A percentile compares a stretch with the other conserved stretches of the same genome.
Evolutionary conservation across 805 yeast species (phyloP).

Genomic region (Candida xiaguanensis): DNA sequence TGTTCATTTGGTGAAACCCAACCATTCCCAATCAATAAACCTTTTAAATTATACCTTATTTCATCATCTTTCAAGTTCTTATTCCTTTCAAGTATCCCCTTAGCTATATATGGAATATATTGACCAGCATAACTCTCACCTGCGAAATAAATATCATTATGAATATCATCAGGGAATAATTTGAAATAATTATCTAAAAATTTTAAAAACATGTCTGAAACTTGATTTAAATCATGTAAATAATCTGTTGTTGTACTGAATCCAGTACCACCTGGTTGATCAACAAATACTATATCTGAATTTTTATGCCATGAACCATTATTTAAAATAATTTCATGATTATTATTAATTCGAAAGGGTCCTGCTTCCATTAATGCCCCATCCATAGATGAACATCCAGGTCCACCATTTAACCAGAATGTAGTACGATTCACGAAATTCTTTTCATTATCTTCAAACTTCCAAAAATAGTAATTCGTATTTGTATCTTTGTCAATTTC

Average conservation of each 20-base stretch:
- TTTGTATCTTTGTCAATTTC: slow-evolving; percentile 50
- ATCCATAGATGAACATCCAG: slow-evolving; percentile 97
- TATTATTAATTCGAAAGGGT: slow-evolving; percentile 63
- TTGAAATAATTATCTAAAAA: slow-evolving; percentile 67
- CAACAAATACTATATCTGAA: slow-evolving; percentile 80
- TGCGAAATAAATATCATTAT: slow-evolving; percentile 69
- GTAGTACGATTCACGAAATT: slow-evolving; percentile 44
- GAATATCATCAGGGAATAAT: slow-evolving; percentile 67
- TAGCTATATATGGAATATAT: slow-evolving; percentile 85
- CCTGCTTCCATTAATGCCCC: slow-evolving; percentile 94
- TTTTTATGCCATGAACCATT: slow-evolving; percentile 80
- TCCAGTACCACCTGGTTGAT: slow-evolving; percentile 95
- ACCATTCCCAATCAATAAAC: slow-evolving; percentile 84
- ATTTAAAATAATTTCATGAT: slow-evolving; percentile 47
- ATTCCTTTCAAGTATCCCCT: slow-evolving; percentile 52
- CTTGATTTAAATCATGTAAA: slow-evolving; percentile 51
- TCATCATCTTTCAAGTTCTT: slow-evolving; percentile 10
- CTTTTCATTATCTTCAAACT: slow-evolving; percentile 40
- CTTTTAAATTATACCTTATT: slow-evolving; percentile 46
- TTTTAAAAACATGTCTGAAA: slow-evolving; percentile 57
- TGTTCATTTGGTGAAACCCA: slow-evolving; percentile 91
- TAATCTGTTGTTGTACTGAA: slow-evolving; percentile 62
- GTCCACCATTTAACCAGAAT: slow-evolving; percentile 97
- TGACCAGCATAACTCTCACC: slow-evolving; percentile 99
- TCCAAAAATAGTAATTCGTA: slow-evolving; percentile 77